These are phyloP conservation scores for Mortierella sp. DNA, from an alignment of 371 early-diverging fungal genomes.

Conservation along the genomic window DNA sequence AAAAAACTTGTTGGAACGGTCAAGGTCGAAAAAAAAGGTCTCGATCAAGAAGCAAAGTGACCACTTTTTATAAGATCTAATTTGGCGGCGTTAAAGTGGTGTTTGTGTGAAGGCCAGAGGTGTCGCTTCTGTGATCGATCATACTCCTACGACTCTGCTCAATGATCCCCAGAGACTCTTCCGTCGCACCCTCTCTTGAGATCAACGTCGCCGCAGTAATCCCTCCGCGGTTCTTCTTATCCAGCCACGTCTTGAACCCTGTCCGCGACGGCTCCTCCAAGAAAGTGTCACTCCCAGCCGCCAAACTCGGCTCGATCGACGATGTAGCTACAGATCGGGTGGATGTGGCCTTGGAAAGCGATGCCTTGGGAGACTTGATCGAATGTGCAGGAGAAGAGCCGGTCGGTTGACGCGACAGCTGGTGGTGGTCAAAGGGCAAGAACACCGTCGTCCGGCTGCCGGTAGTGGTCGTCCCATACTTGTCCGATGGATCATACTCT, in stretches of 20 bases:
- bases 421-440: conserved; percentile 20
- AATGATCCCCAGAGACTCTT: conserved; percentile 45
- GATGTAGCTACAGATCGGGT: neutral
- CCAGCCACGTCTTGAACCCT: conserved; percentile 35
- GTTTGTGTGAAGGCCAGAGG: conserved; percentile 23
- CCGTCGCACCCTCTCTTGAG: conserved; percentile 21
- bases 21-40: neutral
- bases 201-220: conserved; percentile 27
- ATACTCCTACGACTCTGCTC: conserved; percentile 50
- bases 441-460: conserved; percentile 13
- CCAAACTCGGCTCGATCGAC: neutral
- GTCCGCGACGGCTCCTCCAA: conserved; percentile 20
- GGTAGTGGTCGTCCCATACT: neutral
- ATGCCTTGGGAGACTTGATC: conserved; percentile 19
- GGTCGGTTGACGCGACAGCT: neutral
- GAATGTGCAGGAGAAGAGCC: conserved; percentile 14
- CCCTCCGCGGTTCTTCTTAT: conserved; percentile 32
- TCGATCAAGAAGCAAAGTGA: neutral
- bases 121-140: conserved; percentile 36
- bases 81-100: neutral
- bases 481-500: neutral
- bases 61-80: conserved; percentile 7
- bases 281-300: conserved; percentile 6
- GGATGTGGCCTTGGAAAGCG: conserved; percentile 27
- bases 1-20: neutral